Conservation (phyloP, 176 grass and related monocot species). For the Tillandsia fasciculata region DNA sequence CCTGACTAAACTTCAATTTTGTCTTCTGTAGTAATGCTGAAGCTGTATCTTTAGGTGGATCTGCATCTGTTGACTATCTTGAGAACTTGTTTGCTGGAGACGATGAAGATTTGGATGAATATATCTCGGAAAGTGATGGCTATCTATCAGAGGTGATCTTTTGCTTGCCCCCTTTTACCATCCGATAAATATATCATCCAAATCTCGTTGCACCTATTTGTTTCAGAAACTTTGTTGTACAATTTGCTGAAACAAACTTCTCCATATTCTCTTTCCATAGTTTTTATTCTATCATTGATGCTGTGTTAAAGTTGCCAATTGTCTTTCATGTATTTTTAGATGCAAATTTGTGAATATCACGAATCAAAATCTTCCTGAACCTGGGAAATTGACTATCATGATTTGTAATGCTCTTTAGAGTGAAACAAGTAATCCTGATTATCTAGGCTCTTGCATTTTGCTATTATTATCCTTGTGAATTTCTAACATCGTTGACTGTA, state of each 20-base stretch:
- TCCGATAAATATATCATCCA: not conserved
- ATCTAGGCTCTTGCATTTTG: not conserved
- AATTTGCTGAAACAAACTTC: not conserved
- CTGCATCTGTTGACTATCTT: constrained; percentile 25
- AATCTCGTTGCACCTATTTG: too few species aligned
- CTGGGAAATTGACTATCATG: not conserved
- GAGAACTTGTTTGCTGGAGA: constrained; percentile 39
- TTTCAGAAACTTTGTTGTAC: too few species aligned
- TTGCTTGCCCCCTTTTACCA: not conserved
- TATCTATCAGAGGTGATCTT: constrained; percentile 73
- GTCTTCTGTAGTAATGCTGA: constrained; percentile 19
- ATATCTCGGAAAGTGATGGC: constrained; percentile 65
- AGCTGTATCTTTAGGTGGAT: not conserved
- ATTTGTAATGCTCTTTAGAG: not conserved
- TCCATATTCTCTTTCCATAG: not conserved
- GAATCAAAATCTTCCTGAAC: too few species aligned
- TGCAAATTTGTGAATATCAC: too few species aligned
- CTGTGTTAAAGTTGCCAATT: too few species aligned
- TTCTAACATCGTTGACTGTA: not conserved
- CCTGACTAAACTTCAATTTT: constrained; percentile 11
- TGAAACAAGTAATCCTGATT: not conserved
- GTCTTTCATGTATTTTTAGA: too few species aligned
- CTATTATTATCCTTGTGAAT: not conserved
- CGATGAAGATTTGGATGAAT: constrained; percentile 38
- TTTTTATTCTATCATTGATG: too few species aligned